Conservation (phyloP, 2,329 filamentous ascomycete genomes). For the Lojkania enalia region DNA sequence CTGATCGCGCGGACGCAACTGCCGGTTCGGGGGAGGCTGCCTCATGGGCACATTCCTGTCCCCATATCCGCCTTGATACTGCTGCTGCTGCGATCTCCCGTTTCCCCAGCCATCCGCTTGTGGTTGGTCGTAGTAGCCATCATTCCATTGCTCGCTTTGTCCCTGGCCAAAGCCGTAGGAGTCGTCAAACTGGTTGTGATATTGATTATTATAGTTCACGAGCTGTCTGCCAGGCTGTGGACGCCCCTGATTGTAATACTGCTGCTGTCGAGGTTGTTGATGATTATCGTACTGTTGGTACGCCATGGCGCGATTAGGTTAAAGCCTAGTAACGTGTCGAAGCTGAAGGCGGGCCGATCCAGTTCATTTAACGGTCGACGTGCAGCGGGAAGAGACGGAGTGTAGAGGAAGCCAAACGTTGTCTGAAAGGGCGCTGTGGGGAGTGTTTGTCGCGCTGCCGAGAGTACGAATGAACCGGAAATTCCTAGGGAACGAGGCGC, state of each 20-base stretch:
- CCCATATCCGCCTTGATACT: constrained; percentile 27
- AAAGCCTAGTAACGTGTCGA: constrained; percentile 24
- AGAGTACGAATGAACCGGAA: neutral
- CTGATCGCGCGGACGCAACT: constrained; percentile 24
- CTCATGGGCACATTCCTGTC: constrained; percentile 27
- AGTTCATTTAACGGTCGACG: constrained; percentile 25
- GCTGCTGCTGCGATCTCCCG: constrained; percentile 21
- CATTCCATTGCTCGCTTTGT: constrained; percentile 39
- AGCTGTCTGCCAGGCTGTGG: constrained; percentile 31
- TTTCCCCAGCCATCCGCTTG: constrained; percentile 33
- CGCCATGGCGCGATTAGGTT: constrained; percentile 38
- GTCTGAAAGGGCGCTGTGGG: constrained; percentile 5
- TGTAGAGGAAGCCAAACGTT: constrained; percentile 1
- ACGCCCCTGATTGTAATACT: constrained; percentile 37
- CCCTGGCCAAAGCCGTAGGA: constrained; percentile 41
- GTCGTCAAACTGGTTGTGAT: constrained; percentile 34
- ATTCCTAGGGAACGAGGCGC: neutral
- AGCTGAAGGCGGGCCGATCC: constrained; percentile 19
- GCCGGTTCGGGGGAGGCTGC: constrained; percentile 18
- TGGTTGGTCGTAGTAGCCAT: constrained; percentile 37
- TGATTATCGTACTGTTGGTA: constrained; percentile 45
- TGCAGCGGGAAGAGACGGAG: constrained; percentile 12
- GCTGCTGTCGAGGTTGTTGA: constrained; percentile 38
- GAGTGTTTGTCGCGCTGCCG: constrained; percentile 4
- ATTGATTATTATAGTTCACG: constrained; percentile 32